These are phyloP conservation scores for Malbranchea zuffiana DNA, from an alignment of 2,329 filamentous ascomycete species.

Conservation along the genomic window DNA sequence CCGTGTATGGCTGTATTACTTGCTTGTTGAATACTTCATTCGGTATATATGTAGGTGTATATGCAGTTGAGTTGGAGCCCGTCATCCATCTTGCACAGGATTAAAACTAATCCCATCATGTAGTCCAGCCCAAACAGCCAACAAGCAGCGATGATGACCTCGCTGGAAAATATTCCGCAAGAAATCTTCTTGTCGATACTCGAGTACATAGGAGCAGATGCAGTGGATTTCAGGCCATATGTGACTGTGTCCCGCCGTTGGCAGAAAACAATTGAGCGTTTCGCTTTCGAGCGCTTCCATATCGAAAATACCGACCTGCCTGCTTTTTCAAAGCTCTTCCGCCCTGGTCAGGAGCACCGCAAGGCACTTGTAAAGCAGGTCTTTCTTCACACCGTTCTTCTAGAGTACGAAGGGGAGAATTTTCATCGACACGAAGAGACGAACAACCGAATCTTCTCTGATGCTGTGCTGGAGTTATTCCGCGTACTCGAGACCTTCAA, in stretches of 20 bases:
- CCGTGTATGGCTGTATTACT: no score
- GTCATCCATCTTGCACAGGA: no score
- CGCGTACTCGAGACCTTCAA: neutral
- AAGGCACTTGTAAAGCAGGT: neutral
- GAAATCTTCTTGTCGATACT: neutral
- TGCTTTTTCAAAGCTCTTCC: neutral
- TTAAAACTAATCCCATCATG: no score
- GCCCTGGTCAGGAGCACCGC: neutral
- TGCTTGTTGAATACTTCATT: no score
- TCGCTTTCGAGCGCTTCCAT: neutral
- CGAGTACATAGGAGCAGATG: neutral
- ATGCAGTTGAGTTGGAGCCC: no score
- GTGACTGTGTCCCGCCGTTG: conserved; percentile 7
- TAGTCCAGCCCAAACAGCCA: no score
- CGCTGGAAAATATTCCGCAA: neutral
- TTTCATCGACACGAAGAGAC: neutral
- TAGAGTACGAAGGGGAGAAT: neutral
- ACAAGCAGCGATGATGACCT: neutral
- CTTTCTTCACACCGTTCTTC: neutral
- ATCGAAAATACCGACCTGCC: neutral
- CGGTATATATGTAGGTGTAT: no score
- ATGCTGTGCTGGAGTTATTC: neutral
- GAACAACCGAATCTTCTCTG: neutral
- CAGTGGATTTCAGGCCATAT: neutral
- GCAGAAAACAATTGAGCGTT: conserved; percentile 1